Percentiles rank a stretch among this genome's conserved stretches.
Evolutionary conservation across 2,329 filamentous ascomycete genomes (phyloP).

Genomic region (Cryoendolithus antarcticus): DNA sequence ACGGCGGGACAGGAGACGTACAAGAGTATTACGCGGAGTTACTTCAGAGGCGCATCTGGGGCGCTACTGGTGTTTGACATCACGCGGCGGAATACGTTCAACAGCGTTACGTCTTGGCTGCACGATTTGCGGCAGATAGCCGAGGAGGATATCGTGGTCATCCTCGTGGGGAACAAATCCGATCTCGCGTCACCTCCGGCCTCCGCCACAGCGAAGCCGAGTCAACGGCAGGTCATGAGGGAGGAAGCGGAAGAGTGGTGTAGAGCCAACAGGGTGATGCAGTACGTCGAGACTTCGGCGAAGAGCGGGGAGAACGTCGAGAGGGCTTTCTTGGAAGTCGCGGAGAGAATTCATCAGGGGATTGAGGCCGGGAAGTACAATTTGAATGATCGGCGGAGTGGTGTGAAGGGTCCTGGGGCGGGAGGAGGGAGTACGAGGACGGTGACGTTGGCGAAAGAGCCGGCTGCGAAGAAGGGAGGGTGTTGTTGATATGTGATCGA

Average conservation of each 20-base stretch:
- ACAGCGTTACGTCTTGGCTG: conserved; percentile 84
- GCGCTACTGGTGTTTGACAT: conserved; percentile 92
- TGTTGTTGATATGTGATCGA: no score
- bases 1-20: conserved; percentile 96
- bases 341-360: conserved; percentile 91
- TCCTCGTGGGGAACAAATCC: conserved; percentile 90
- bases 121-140: conserved; percentile 89
- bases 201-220: conserved; percentile 29
- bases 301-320: conserved; percentile 95
- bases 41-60: conserved; percentile 72
- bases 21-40: conserved; percentile 87
- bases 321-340: conserved; percentile 81
- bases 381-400: conserved; percentile 80
- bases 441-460: conserved; percentile 26
- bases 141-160: conserved; percentile 86
- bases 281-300: conserved; percentile 92
- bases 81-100: conserved; percentile 70
- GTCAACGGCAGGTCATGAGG: conserved; percentile 65
- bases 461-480: no score
- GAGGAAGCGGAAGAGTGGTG: conserved; percentile 89
- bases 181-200: conserved; percentile 50
- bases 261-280: conserved; percentile 66
- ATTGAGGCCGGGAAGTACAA: conserved; percentile 94
- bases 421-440: conserved; percentile 29
- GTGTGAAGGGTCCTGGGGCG: conserved; percentile 62